Percentiles rank a stretch among this genome's conserved stretches.
Evolutionary conservation across 805 yeast genomes (phyloP).

Genomic region (Yarrowia sp.): DNA sequence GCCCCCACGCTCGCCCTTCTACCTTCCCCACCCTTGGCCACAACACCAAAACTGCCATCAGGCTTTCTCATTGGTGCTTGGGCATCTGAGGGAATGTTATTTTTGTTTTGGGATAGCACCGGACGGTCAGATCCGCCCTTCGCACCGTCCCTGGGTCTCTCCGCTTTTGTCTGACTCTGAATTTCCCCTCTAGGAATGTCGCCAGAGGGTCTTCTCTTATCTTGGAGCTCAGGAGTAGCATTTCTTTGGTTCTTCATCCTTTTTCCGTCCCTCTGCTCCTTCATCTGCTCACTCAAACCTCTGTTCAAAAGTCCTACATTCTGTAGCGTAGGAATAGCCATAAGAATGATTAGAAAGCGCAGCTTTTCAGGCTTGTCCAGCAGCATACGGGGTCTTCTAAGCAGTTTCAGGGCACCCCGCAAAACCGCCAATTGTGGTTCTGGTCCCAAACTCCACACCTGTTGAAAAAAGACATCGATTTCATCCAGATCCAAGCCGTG

Average conservation of each 20-base stretch:
- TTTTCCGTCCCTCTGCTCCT: background rate
- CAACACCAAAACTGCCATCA: constrained; percentile 9
- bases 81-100: background rate
- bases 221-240: background rate
- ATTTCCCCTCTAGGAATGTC: constrained; percentile 16
- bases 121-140: background rate
- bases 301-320: background rate
- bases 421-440: constrained; percentile 31
- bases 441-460: constrained; percentile 13
- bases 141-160: background rate
- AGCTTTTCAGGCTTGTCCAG: constrained; percentile 22
- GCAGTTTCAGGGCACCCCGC: constrained; percentile 14
- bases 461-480: constrained; percentile 20
- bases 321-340: constrained; percentile 24
- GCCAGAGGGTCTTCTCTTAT: constrained; percentile 12
- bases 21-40: background rate
- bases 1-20: background rate
- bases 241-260: background rate
- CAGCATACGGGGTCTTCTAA: constrained; percentile 6
- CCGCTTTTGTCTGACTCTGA: background rate
- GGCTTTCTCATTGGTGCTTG: background rate
- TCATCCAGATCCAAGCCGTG: constrained; percentile 28
- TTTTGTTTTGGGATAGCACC: constrained; percentile 1
- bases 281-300: constrained; percentile 23
- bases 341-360: constrained; percentile 9